Base-by-base conservation (phyloP, 768 basidiomycete species). In the Suillus plorans region DNA sequence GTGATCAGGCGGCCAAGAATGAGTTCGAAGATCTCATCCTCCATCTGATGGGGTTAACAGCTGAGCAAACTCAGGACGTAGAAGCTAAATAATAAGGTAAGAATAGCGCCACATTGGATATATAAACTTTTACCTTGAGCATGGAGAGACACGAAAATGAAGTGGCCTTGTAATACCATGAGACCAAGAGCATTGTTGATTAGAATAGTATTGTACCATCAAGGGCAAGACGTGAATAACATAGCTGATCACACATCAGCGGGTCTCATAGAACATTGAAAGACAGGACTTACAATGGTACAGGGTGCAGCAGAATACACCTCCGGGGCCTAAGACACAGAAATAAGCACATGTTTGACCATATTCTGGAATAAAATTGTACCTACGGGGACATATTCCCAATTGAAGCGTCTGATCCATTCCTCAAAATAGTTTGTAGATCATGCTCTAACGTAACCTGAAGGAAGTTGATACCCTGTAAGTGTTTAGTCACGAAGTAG, bases 81-180 rank as follows among this genome's bases (percentile, higher is more conserved):
- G 82, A 37, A 92, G 80, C 89, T 91, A 63, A 64, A 45, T 36
- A 22, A 61, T 45, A 13, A 41, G 45, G 61, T 53, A 66, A 59
- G 14, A 62, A 28, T 3, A 8, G 37, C 42, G 9, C 34, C 12
- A 53, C 31, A 53, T 14, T 16, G 9, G 3, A 58, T 34, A 60
- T 34, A 25, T 8, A 16, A 25, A 31, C 14, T 56, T 78, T 12
- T 59, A 90, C 90, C 83, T 92, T 93, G 67, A 93, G 84, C 61
- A 94, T 78, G 78, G 71, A 94, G 93, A 1, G 90, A 85, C 3
- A 88, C 85, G 70, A 92, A 93, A 41, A 93, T 82, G 66, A 92
- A 92, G 71, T 91, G 87, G 3, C 89, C 89, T 88, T 41, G 62
- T 4, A 42, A n/a, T n/a, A 34, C n/a, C 0, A 36, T 16, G 16